Evolutionary conservation across 176 grass and related monocot species (phyloP), one percentile per base, ranked within the genome.

Genomic region (Chloris gayana): DNA sequence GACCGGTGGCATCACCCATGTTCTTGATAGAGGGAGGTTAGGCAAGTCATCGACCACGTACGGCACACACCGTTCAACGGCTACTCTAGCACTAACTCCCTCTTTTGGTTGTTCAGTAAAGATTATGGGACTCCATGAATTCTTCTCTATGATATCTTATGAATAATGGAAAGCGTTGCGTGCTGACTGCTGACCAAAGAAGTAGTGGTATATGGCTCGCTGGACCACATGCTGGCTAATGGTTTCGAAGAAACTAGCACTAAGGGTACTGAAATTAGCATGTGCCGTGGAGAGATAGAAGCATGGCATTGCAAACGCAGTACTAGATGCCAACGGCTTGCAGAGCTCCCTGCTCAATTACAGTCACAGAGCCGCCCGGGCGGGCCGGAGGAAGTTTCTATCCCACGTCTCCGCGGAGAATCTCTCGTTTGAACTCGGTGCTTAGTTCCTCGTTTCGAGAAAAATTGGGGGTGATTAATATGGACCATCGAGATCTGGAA

Each of bases 401-500:
- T 14, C n/a, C 64, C 85, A 82, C 79, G 79, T 27, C 26, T 81
- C 24, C 26, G 64, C 7, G 46, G 68, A 12, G 80, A 88, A 84
- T 84, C 75, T 59, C 69, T 74, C 34, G 69, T 84, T 68, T 84
- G 75, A 84, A 82, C 41, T 41, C n/a, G 75, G 39, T 25, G 9
- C 39, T 17, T 4, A 31, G 44, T 45, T 50, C 47, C 47, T 50
- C 47, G 47, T 50, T 50, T 50, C 47, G 47, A 50, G 14, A 49
- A 49, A 17, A 15, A 17, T 49, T 4, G 11, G 5, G 47, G 12
- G 41, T 12, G n/a, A n/a, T n/a, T n/a, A 11, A 44, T 50, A 50
- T 13, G 53, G 70, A 33, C 69, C 87, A 70, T 80, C 87, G 87
- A 88, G 82, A 84, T 88, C 87, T 27, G 68, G 34, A 34, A 64